Conservation (phyloP, 1,284 basidiomycete species). For the Takashimella tepidaria region DNA sequence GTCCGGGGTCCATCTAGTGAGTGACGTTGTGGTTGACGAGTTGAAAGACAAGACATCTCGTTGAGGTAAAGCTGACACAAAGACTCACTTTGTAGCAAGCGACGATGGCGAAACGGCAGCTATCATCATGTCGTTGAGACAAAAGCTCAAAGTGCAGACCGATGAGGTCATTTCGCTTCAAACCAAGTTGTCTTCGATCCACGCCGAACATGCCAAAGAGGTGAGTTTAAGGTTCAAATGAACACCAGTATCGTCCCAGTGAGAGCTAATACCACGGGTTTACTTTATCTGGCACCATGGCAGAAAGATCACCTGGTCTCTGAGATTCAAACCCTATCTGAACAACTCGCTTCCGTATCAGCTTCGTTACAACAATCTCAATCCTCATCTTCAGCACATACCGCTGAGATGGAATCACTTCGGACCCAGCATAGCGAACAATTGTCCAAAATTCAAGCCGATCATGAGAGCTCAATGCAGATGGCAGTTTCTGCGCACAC, state of each 20-base stretch:
- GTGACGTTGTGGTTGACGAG: no score
- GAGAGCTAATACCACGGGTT: no score
- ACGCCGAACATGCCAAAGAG: conserved; percentile 47
- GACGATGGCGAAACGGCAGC: conserved; percentile 71
- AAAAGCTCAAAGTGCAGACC: conserved; percentile 71
- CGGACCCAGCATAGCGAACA: conserved; percentile 11
- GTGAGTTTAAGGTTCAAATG: conserved; percentile 35
- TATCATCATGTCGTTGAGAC: conserved; percentile 71
- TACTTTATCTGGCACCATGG: conserved; percentile 1
- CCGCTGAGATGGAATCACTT: conserved; percentile 27
- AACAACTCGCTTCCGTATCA: conserved; percentile 37
- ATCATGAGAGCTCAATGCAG: conserved; percentile 18
- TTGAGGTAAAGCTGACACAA: background rate
- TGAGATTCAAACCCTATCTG: conserved; percentile 40
- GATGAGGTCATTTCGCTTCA: conserved; percentile 55
- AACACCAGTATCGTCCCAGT: no score
- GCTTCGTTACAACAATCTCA: conserved; percentile 23
- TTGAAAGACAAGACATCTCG: no score
- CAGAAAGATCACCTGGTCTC: conserved; percentile 50
- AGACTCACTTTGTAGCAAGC: no score
- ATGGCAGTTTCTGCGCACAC: background rate
- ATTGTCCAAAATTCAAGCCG: conserved; percentile 8
- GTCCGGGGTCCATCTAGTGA: conserved; percentile 39
- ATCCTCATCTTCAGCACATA: conserved; percentile 9
- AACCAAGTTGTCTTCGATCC: conserved; percentile 30